These are phyloP conservation scores for Stipa capillata DNA, from an alignment of 176 grass and related monocot species.

Conservation along the genomic window DNA sequence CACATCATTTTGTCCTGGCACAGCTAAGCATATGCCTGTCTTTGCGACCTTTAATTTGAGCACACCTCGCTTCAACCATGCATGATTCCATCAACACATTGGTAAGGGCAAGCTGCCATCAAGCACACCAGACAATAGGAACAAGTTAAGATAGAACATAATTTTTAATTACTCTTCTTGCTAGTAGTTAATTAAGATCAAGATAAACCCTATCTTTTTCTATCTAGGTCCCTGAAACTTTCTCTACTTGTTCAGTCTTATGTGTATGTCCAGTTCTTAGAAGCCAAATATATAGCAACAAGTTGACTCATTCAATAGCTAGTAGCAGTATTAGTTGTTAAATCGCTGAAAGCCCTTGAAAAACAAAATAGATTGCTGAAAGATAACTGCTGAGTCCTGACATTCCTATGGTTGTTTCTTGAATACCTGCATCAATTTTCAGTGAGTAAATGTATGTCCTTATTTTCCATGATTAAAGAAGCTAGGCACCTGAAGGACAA, in stretches of 20 bases:
- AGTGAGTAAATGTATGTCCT: background rate
- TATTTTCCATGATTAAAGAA: background rate
- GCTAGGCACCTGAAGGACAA: background rate
- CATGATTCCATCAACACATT: background rate
- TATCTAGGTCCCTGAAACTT: background rate
- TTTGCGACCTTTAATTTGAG: background rate
- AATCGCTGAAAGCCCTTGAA: no score
- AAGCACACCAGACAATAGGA: background rate
- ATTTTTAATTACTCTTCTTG: background rate
- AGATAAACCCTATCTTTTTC: background rate
- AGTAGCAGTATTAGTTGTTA: background rate
- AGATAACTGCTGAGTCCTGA: background rate
- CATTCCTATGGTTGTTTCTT: no score
- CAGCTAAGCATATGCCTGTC: background rate
- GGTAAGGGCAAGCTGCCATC: background rate
- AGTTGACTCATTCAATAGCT: background rate
- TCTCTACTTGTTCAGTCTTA: no score
- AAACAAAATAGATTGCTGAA: no score
- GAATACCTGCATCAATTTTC: no score
- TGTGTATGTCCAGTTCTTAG: no score
- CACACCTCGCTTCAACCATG: background rate
- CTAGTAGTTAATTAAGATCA: background rate
- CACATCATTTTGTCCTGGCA: slow-evolving; percentile 1
- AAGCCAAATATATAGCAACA: no score
- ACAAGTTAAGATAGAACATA: background rate